A percentile compares a stretch with the other conserved stretches of the same genome.
Evolutionary conservation across 73 alveolate genomes (phyloP).

Genomic region (Symbiodinium natans): DNA sequence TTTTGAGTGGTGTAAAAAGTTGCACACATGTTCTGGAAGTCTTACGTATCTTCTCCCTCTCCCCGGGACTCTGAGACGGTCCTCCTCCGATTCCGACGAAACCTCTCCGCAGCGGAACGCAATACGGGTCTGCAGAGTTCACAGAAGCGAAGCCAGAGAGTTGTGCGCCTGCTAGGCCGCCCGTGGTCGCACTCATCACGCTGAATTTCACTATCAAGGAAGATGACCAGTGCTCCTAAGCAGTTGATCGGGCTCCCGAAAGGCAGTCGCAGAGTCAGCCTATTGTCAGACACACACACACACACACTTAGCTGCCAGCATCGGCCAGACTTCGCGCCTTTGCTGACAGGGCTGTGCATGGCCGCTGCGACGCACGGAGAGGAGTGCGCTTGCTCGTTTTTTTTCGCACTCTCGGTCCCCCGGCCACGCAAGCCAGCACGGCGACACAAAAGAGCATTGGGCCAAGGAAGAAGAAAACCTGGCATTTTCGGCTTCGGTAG

Average conservation of each 20-base stretch:
- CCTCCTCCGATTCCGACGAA: conserved; percentile 89
- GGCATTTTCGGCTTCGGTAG: neutral
- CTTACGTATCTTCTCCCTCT: neutral
- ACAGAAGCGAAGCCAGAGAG: no score
- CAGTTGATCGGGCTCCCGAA: neutral
- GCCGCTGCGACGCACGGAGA: no score
- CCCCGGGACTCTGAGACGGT: neutral
- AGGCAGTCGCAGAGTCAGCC: neutral
- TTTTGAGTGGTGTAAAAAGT: neutral
- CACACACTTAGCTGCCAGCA: neutral
- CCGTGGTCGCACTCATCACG: conserved; percentile 68
- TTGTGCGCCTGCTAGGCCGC: conserved; percentile 47
- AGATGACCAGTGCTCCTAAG: conserved; percentile 44
- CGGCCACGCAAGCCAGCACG: conserved; percentile 28
- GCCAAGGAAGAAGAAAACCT: conserved; percentile 54
- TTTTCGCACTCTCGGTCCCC: no score
- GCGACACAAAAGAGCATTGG: conserved; percentile 46
- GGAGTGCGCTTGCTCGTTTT: neutral
- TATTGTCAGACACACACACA: no score
- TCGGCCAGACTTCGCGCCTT: neutral
- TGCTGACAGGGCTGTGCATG: no score
- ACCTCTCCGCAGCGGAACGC: neutral
- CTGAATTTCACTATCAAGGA: conserved; percentile 51
- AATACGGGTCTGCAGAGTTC: no score
- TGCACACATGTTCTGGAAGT: neutral